phyloP scores from a whole-genome alignment of 1,284 basidiomycete genomes.

The Moesziomyces parantarcticus region DNA sequence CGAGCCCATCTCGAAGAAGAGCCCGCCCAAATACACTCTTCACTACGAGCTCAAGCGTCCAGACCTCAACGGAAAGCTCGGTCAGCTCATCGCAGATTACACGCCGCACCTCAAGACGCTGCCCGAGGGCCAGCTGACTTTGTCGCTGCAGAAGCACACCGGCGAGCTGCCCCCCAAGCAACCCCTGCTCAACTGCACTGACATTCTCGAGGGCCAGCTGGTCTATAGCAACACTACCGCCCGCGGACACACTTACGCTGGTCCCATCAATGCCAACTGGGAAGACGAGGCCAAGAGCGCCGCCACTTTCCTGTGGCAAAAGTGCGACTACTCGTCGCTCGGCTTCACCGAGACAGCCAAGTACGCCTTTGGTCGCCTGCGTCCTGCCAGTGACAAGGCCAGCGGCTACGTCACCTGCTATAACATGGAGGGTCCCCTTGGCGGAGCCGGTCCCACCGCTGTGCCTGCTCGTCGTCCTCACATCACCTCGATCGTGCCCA shows the following conservation, averaged over 20 bases:
- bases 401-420: not conserved
- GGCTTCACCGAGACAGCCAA: not conserved
- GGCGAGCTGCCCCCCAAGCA: not conserved
- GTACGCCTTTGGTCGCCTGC: not conserved
- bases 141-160: not conserved
- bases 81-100: not conserved
- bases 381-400: not conserved
- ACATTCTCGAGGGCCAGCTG: not conserved
- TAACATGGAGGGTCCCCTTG: not conserved
- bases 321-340: not conserved
- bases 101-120: not conserved
- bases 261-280: not conserved
- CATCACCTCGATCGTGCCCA: not conserved
- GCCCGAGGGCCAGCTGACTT: not conserved
- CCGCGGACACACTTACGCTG: not conserved
- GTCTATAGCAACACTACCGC: not conserved
- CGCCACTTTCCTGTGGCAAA: not conserved
- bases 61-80: not conserved
- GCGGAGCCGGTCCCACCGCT: not conserved
- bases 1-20: not conserved
- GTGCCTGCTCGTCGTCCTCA: not conserved
- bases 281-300: not conserved
- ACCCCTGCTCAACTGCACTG: not conserved
- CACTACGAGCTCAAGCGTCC: not conserved
- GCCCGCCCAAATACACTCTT: not conserved